Base-by-base conservation (phyloP, 1,139 yeast species). In the Diutina sp. region DNA sequence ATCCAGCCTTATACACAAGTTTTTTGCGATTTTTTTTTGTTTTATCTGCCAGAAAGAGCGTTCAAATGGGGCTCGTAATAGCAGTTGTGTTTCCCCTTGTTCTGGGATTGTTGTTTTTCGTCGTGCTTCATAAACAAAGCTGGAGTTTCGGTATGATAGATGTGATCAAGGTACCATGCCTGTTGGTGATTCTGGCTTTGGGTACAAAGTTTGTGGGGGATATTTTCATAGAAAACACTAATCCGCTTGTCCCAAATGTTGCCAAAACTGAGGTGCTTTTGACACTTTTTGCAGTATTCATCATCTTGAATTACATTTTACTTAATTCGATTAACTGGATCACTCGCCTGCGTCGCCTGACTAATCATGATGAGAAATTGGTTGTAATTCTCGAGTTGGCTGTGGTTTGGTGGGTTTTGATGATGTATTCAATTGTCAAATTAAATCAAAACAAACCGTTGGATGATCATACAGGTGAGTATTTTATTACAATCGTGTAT, bases 311-410 rank as follows among this genome's bases (percentile, higher is more conserved):
- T 63, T 86, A 84, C 64, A 52, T 78, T 3, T 59, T 85, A 29
- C 71, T 87, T 62, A 82, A 85, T 38, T 70, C 72, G 12, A 63
- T 73, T 48, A 75, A 74, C 58, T 62, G 65, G 48, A 61, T 79
- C 16, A 76, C 82, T 59, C 75, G 77, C 55, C 71, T 74, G 58
- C 64, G 78, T 53, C 77, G 79, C 62, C 84, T 87, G 8, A 60
- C 68, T 41, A 80, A 83, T 41, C 87, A 84, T 62, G 95, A 84
- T 65, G 90, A 87, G 63, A 90, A 89, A 66, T 76, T 88, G 59
- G 73, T 86, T 50, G 75, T 81, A 1, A 72, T 86, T n/a, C 64
- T 87, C 41, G 85, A 86, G 67, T 67, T 81, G 12, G 77, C 84
- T 25, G 66, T 78, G 30, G 57, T 80, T 1, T 72, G 79, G 58